Evolutionary conservation across 2,329 filamentous ascomycete genomes (phyloP), one percentile per base, ranked within the genome.

Genomic region (Myriosclerotinia scirpicola): DNA sequence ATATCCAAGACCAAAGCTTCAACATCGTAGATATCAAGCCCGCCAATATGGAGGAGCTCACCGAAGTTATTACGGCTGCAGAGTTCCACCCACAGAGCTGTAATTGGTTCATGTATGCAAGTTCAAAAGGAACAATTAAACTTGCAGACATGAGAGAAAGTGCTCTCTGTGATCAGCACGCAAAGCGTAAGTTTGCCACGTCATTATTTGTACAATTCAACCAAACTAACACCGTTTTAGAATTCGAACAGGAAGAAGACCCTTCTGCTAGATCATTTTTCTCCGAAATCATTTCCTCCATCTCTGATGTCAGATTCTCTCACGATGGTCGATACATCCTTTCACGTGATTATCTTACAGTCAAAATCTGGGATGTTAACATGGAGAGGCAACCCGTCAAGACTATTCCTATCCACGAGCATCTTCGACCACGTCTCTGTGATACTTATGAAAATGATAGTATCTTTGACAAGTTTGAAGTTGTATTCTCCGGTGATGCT

Each of bases 61-160:
- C 95, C 0, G 95, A 99, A 79, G 95, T 99, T 73, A 98, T 99
- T 77, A 99, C 95, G 15, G 95, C 95, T 53, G 95, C 95, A 64
- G 95, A 99, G 77, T 99, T 99, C 76, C 95, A 99, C 77, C 95
- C 95, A 7, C 84, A 89, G 75, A 97, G 93, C 83, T 99, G 95
- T 85, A 98, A 99, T 80, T 97, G 92, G 93, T 98, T 99, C 82
- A 99, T 99, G 94, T 99, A 98, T 78, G 95, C 95, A 73, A 98
- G 94, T 79, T 97, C 93, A 68, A 99, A 99, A 80, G 95, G 95
- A 69, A 98, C 95, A 46, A 98, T 99, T 81, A 99, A 99, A 81
- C 84, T 99, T 74, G 95, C 95, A 58, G 95, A 99, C 76, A 99
- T 99, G 95, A 88, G 95, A 75, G 91, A 97, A 83, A 96, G 93